A percentile compares a stretch with the other conserved stretches of the same genome.
Evolutionary conservation across 441 rosid genomes (phyloP).

Genomic region (Pelargonium fulgidum): DNA sequence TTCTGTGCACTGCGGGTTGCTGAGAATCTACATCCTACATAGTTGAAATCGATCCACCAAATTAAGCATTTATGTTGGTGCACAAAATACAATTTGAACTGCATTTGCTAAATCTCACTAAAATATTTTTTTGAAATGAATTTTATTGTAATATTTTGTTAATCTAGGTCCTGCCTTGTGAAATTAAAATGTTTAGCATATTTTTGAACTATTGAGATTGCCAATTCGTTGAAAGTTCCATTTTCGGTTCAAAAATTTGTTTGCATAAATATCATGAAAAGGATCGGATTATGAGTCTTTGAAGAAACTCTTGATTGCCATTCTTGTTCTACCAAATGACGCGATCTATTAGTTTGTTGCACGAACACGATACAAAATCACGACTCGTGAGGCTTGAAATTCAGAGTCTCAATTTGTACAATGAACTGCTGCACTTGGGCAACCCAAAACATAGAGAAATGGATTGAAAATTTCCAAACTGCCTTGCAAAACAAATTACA

Average conservation of each 20-base stretch:
- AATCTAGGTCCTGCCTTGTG: conserved; percentile 12
- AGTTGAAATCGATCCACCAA: conserved; percentile 20
- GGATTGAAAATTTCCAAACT: too few species aligned
- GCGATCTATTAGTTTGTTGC: too few species aligned
- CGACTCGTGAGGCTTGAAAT: too few species aligned
- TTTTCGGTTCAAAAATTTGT: too few species aligned
- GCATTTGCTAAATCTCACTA: conserved; percentile 3
- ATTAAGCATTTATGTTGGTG: conserved; percentile 4
- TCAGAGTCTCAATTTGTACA: too few species aligned
- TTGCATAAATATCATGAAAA: conserved; percentile 23
- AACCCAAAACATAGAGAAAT: too few species aligned
- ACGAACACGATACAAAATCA: too few species aligned
- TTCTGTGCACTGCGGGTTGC: conserved; percentile 25
- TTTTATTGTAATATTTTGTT: conserved; percentile 13
- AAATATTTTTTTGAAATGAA: neutral
- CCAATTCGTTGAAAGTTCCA: neutral
- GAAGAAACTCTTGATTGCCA: neutral
- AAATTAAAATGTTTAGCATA: conserved; percentile 19
- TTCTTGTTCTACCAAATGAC: too few species aligned
- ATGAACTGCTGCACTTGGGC: too few species aligned
- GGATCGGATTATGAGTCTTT: conserved; percentile 10
- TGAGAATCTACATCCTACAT: conserved; percentile 23
- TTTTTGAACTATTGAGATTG: too few species aligned
- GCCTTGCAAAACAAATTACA: too few species aligned
- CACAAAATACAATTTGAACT: neutral